Base-by-base conservation (phyloP, 306 rosid species). In the Leucaena leucocephala region DNA sequence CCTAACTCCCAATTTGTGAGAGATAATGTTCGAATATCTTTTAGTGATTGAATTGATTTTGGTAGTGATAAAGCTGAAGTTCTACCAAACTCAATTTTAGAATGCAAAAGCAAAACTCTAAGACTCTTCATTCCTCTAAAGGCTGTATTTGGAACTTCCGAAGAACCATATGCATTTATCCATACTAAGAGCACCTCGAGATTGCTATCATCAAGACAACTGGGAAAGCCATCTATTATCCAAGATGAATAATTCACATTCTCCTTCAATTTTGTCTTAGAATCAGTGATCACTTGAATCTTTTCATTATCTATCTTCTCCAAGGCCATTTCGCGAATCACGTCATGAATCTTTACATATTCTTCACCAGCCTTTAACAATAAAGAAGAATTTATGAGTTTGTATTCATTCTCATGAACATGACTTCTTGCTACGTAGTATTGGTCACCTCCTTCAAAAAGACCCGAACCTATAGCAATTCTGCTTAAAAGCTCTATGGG, bases 281-380 rank as follows among this genome's bases (percentile, higher is more conserved):
- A 54, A 17, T 54, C 22, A 9, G 6, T n/a, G 27, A 54, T 17
- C 10, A 54, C 61, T 54, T 54, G 11, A 54, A 54, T 50, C 8
- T 40, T 40, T 1, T 35, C 6, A 1, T 65, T 27, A 33, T 69
- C 50, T 3, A 54, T 55, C 19, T 1, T 72, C n/a, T 48, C 54
- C 57, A 50, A 7, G 2, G 57, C 57, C 27, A 75, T 58, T 50
- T 71, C 27, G 0, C 66, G 81, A 62, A 76, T 57, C 17, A 79
- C 3, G 15, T 79, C 86, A 44, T 79, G 81, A 83, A 83, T 43
- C 66, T 75, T 79, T 52, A 79, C 75, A 62, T 0, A 7, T 1
- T 48, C 38, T 16, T 1, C 21, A 2, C 5, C 33, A 14, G 2
- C 80, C 7, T 21, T 33, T 2, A 50, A 50, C 57, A 50, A 5